phyloP scores from a whole-genome alignment of 768 basidiomycete genomes.

The Suillus bovinus region DNA sequence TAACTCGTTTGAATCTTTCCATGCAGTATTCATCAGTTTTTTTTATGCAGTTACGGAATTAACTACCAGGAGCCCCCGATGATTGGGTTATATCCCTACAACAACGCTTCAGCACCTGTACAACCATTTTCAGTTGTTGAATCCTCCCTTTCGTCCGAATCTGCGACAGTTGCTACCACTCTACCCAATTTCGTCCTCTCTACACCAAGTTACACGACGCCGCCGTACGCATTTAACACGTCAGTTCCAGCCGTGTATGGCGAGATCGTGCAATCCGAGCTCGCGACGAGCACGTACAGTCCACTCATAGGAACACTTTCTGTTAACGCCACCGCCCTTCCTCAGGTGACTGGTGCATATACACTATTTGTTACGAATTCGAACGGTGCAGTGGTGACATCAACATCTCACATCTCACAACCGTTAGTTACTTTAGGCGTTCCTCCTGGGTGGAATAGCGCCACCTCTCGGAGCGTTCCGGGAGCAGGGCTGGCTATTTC shows the following conservation, averaged over 20 bases:
- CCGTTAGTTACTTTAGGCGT: slow-evolving; percentile 58
- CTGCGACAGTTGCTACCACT: slow-evolving; percentile 65
- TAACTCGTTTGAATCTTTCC: neutral
- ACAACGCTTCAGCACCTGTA: slow-evolving; percentile 43
- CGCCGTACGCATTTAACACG: slow-evolving; percentile 68
- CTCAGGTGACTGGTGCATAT: slow-evolving; percentile 50
- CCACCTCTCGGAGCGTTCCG: slow-evolving; percentile 12
- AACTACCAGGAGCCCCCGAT: slow-evolving; percentile 71
- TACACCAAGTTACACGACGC: slow-evolving; percentile 63
- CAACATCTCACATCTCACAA: slow-evolving; percentile 47
- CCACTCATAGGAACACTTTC: slow-evolving; percentile 49
- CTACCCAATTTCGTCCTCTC: slow-evolving; percentile 71
- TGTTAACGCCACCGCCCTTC: slow-evolving; percentile 54
- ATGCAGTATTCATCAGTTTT: slow-evolving; percentile 9
- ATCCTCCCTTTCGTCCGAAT: slow-evolving; percentile 58
- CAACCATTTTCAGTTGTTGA: slow-evolving; percentile 44
- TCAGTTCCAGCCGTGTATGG: slow-evolving; percentile 57
- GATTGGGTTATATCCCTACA: slow-evolving; percentile 71
- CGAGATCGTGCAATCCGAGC: slow-evolving; percentile 56
- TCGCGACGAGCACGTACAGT: slow-evolving; percentile 72
- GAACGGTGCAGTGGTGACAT: slow-evolving; percentile 52
- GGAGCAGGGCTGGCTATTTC: slow-evolving; percentile 14
- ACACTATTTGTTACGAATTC: slow-evolving; percentile 62
- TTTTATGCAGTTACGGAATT: slow-evolving; percentile 63
- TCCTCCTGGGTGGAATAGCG: slow-evolving; percentile 57